Percentiles rank a stretch among this genome's conserved stretches.
These are phyloP conservation scores for Phytophthora litchii DNA, from an alignment of 352 stramenopile genomes.

Conservation along the genomic window DNA sequence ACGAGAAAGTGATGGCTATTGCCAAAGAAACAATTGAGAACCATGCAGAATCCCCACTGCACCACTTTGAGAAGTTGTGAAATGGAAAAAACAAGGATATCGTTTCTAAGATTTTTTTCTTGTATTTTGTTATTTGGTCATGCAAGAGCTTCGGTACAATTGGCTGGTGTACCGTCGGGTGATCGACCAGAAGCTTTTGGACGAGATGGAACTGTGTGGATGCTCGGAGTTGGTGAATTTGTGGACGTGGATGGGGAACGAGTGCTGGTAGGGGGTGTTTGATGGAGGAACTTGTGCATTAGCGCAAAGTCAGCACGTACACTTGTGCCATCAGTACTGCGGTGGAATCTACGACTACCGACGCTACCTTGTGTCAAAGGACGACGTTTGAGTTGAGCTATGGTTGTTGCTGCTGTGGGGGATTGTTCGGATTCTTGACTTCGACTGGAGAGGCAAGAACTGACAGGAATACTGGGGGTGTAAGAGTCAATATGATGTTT, in stretches of 20 bases:
- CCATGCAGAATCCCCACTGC: slow-evolving; percentile 34
- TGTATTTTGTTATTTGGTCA: slow-evolving; percentile 17
- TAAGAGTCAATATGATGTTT: slow-evolving; percentile 9
- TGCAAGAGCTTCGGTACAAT: slow-evolving; percentile 33
- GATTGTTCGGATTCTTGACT: slow-evolving; percentile 24
- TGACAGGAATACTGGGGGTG: slow-evolving; percentile 7
- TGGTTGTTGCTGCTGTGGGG: slow-evolving; percentile 27
- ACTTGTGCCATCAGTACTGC: slow-evolving; percentile 31
- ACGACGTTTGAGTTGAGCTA: slow-evolving; percentile 42
- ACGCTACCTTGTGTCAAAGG: slow-evolving; percentile 53
- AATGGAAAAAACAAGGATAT: background rate
- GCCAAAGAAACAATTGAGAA: slow-evolving; percentile 51
- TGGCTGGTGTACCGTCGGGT: slow-evolving; percentile 22
- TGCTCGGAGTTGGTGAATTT: slow-evolving; percentile 1
- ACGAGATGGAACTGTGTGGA: slow-evolving; percentile 19
- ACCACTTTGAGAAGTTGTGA: slow-evolving; percentile 50
- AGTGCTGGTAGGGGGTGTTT: slow-evolving; percentile 25
- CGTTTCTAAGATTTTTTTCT: background rate
- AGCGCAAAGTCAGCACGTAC: slow-evolving; percentile 54
- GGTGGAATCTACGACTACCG: slow-evolving; percentile 40
- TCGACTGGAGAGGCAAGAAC: slow-evolving; percentile 28
- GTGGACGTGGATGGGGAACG: slow-evolving; percentile 3
- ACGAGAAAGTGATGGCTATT: slow-evolving; percentile 64
- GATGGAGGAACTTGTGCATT: slow-evolving; percentile 80
- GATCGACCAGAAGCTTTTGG: slow-evolving; percentile 28